phyloP scores from a whole-genome alignment of 257 asterid species.

The Thymus mandschuricus region DNA sequence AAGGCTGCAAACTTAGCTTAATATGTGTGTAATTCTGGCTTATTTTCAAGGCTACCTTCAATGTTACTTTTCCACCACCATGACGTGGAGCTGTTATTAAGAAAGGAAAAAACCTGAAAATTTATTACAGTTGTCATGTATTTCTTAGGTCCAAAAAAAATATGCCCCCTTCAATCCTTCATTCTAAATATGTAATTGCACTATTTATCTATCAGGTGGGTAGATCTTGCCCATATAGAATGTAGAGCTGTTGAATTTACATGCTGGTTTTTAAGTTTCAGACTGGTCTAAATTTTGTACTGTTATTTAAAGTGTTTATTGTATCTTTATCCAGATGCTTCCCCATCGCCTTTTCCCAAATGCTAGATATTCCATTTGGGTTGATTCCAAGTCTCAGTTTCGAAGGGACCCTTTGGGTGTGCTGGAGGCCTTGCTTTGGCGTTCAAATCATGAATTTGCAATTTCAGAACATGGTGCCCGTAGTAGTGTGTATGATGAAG shows the following conservation, averaged over 20 bases:
- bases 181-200: conserved; percentile 4
- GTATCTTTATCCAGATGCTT: conserved; percentile 73
- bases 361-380: conserved; percentile 94
- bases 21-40: neutral
- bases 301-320: conserved; percentile 7
- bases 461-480: conserved; percentile 99
- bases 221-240: neutral
- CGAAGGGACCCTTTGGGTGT: conserved; percentile 65
- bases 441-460: conserved; percentile 73
- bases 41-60: neutral
- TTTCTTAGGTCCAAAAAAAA: conserved; percentile 6
- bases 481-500: conserved; percentile 96
- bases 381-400: conserved; percentile 94
- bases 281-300: neutral
- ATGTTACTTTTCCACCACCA: neutral
- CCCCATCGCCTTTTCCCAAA: conserved; percentile 96
- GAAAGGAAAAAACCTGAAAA: neutral
- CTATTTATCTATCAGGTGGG: neutral
- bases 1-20: neutral
- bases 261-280: conserved; percentile 27
- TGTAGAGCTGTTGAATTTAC: neutral
- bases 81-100: neutral
- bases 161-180: neutral
- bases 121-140: neutral
- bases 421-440: conserved; percentile 92